Evolutionary conservation across 106 monocot species (phyloP), one percentile per base, ranked within the genome.

Genomic region (Platanthera guangdongensis): DNA sequence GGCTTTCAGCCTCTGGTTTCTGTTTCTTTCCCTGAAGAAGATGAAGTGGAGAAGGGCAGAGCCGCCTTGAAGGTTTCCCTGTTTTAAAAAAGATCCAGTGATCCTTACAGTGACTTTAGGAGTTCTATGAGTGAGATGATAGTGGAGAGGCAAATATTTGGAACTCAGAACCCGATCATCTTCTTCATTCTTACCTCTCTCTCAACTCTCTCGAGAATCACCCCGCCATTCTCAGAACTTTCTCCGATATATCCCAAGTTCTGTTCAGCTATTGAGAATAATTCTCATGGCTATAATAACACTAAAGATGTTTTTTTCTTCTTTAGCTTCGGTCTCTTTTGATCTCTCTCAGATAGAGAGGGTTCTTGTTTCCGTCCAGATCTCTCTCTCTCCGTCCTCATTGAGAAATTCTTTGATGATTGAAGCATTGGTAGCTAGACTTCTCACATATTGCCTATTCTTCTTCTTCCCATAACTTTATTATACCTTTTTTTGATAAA

Each of bases 101-200:
- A 90, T 54, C 90, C 88, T 4, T 88, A 88, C 50, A 82, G 52
- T 9, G 94, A 94, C 47, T 94, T 94, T 80, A 74, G 77, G 75
- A 84, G 81, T 52, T 94, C 94, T 19, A 90, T 94, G 86, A 46
- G 78, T 53, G 94, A 94, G 85, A 94, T 94, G 94, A 88, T 94
- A n/a, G 64, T 87, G 74, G 82, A 80, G 69, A 80, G 80, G 80
- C 83, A 82, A 57, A 81, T 90, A 28, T 74, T 83, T 30, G 81
- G 80, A 46, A 73, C 70, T 5, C 60, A 54, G 84, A 88, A 9
- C 68, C 88, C 64, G 80, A 94, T 83, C 46, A 46, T 7, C 83
- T 94, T 25, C 83, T 94, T 21, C 65, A 47, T 10, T 84, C 80
- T 22, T 94, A 90, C 53, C 86, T 94, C 3, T 57, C 70, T 3